A percentile compares a stretch with the other conserved stretches of the same genome.
phyloP scores from a whole-genome alignment of 805 yeast genomes.

The Kodamaea kakaduensis region DNA sequence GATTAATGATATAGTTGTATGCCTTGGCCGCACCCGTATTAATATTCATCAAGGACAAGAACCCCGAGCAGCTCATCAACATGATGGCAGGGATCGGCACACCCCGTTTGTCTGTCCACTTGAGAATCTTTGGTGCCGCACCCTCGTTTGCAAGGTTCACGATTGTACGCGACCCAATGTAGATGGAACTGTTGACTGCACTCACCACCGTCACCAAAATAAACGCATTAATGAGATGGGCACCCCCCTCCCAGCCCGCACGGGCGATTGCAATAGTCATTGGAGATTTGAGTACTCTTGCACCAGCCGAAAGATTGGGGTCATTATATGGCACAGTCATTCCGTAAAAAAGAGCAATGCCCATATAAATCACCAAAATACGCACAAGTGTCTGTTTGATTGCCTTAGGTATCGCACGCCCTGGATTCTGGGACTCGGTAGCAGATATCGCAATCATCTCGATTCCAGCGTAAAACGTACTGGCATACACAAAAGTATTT shows the following conservation, averaged over 20 bases:
- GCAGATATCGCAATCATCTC: conserved; percentile 58
- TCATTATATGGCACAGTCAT: conserved; percentile 56
- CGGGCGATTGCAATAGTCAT: conserved; percentile 36
- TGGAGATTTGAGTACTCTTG: conserved; percentile 41
- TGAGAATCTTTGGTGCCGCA: conserved; percentile 54
- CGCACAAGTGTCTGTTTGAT: conserved; percentile 54
- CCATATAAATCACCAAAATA: conserved; percentile 49
- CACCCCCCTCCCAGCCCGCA: conserved; percentile 42
- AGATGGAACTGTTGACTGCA: conserved; percentile 67
- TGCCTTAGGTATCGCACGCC: conserved; percentile 54
- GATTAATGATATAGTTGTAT: conserved; percentile 54
- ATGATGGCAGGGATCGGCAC: conserved; percentile 62
- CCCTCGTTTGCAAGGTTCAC: conserved; percentile 61
- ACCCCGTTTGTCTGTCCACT: conserved; percentile 51
- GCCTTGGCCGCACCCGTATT: conserved; percentile 59
- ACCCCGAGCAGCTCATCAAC: conserved; percentile 51
- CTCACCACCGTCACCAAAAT: conserved; percentile 61
- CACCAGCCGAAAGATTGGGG: conserved; percentile 37
- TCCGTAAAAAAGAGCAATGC: conserved; percentile 54
- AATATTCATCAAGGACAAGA: conserved; percentile 53
- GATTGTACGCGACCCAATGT: conserved; percentile 64
- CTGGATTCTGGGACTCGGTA: conserved; percentile 58
- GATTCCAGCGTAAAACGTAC: conserved; percentile 57
- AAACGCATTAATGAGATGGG: conserved; percentile 58
- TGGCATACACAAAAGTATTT: conserved; percentile 54